Percentiles rank a stretch among this genome's conserved stretches.
phyloP scores from a whole-genome alignment of 768 basidiomycete genomes.

The Auriscalpium orientale region DNA sequence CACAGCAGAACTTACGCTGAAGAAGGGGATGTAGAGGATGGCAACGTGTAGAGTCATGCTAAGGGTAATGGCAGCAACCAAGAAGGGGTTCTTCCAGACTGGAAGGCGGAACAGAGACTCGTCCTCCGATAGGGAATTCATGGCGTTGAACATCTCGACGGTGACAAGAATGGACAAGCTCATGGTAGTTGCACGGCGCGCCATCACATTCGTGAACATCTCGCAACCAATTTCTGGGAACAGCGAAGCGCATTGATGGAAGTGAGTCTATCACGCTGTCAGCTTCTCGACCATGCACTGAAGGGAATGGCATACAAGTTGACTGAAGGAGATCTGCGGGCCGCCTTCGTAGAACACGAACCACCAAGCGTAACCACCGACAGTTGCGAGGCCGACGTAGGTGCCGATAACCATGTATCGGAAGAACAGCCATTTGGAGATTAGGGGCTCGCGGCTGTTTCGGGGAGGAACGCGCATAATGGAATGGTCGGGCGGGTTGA shows the following conservation, averaged over 20 bases:
- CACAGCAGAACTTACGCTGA: slow-evolving; percentile 53
- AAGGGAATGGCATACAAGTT: slow-evolving; percentile 55
- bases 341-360: slow-evolving; percentile 87
- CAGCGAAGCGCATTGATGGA: slow-evolving; percentile 78
- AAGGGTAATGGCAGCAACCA: slow-evolving; percentile 80
- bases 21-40: slow-evolving; percentile 96
- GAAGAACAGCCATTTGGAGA: slow-evolving; percentile 92
- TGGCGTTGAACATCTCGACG: slow-evolving; percentile 95
- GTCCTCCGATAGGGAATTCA: slow-evolving; percentile 97
- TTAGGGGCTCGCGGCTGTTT: slow-evolving; percentile 82
- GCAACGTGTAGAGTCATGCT: slow-evolving; percentile 92
- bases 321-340: slow-evolving; percentile 88
- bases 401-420: slow-evolving; percentile 89
- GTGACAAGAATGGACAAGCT: slow-evolving; percentile 94
- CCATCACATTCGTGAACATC: slow-evolving; percentile 89
- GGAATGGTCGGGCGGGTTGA: slow-evolving; percentile 93
- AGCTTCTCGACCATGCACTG: background rate
- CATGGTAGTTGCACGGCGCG: slow-evolving; percentile 89
- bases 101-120: slow-evolving; percentile 86
- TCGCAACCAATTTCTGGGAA: slow-evolving; percentile 92
- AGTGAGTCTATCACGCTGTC: slow-evolving; percentile 71
- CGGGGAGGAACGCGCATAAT: slow-evolving; percentile 96
- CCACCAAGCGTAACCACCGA: slow-evolving; percentile 99
- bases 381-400: slow-evolving; percentile 93
- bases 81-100: slow-evolving; percentile 90